Percentiles rank a stretch among this genome's conserved stretches.
phyloP scores from a whole-genome alignment of 345 rosid genomes.

The Salix brachista region DNA sequence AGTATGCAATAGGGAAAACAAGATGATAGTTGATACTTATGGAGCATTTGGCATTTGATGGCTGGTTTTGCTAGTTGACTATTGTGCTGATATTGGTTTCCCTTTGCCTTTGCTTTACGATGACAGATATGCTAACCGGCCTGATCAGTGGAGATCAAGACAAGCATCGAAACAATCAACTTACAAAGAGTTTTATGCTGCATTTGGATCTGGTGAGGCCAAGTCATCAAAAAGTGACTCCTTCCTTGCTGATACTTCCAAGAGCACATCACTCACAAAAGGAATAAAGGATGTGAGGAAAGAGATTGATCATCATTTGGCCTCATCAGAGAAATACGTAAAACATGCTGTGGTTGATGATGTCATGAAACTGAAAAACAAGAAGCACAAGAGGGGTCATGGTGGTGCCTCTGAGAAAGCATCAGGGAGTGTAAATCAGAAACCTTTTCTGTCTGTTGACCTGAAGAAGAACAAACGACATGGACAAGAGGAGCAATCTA shows the following conservation, averaged over 20 bases:
- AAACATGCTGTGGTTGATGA: conserved; percentile 26
- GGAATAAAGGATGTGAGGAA: conserved; percentile 48
- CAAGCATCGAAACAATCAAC: conserved; percentile 74
- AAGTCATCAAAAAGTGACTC: conserved; percentile 38
- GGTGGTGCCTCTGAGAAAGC: conserved; percentile 25
- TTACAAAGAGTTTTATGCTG: conserved; percentile 54
- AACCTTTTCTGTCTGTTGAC: conserved; percentile 43
- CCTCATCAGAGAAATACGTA: conserved; percentile 13
- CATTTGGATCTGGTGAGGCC: conserved; percentile 61
- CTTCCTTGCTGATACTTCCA: conserved; percentile 43
- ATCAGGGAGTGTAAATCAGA: conserved; percentile 26
- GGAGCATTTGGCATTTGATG: neutral
- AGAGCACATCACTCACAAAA: conserved; percentile 31
- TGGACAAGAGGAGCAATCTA: conserved; percentile 22
- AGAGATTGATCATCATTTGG: conserved; percentile 42
- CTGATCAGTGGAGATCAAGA: conserved; percentile 77
- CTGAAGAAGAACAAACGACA: conserved; percentile 40
- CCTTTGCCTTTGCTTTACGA: conserved; percentile 9
- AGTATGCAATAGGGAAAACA: too few species aligned
- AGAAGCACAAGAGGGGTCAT: conserved; percentile 17
- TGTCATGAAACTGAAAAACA: conserved; percentile 18
- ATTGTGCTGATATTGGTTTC: neutral
- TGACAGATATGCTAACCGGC: conserved; percentile 54
- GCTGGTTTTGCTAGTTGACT: neutral
- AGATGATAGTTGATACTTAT: neutral